Percentiles rank a stretch among this genome's conserved stretches.
Conservation (phyloP, 1,284 basidiomycete genomes). For the Malassezia globosa region DNA sequence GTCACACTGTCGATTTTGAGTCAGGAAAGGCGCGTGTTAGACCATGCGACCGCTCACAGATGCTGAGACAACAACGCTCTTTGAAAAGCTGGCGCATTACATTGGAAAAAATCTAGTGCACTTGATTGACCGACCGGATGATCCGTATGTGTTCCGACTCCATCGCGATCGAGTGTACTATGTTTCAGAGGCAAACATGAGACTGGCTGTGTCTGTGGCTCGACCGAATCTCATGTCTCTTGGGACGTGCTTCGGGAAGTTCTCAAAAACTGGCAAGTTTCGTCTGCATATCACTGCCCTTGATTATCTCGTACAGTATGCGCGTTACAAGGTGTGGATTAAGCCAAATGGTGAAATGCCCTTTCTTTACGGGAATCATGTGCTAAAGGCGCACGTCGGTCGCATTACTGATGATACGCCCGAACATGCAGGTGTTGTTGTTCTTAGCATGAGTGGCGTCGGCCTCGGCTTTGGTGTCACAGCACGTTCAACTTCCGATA, state of each 20-base stretch:
- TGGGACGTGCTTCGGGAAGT: conserved; percentile 95
- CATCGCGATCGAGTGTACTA: conserved; percentile 47
- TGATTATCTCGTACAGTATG: conserved; percentile 88
- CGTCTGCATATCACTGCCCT: conserved; percentile 88
- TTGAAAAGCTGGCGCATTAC: conserved; percentile 81
- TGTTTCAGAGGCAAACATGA: conserved; percentile 56
- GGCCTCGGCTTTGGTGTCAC: conserved; percentile 95
- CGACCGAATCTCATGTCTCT: conserved; percentile 83
- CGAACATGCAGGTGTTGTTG: conserved; percentile 95
- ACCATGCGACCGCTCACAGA: conserved; percentile 49
- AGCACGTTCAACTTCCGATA: conserved; percentile 86
- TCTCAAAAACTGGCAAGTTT: conserved; percentile 94
- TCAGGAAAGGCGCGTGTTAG: no score
- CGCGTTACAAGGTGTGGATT: conserved; percentile 98
- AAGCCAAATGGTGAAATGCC: conserved; percentile 99
- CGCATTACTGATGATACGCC: conserved; percentile 97
- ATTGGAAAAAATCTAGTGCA: conserved; percentile 79
- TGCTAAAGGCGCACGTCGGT: conserved; percentile 96
- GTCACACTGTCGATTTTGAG: no score
- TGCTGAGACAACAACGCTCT: conserved; percentile 55
- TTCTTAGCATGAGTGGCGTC: conserved; percentile 87
- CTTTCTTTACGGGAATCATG: conserved; percentile 96
- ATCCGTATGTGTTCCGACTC: conserved; percentile 47
- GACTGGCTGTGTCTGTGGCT: conserved; percentile 78
- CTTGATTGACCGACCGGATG: conserved; percentile 43